These are phyloP conservation scores for Diaporthe destruens DNA, from an alignment of 2,329 filamentous ascomycete species.

Conservation along the genomic window DNA sequence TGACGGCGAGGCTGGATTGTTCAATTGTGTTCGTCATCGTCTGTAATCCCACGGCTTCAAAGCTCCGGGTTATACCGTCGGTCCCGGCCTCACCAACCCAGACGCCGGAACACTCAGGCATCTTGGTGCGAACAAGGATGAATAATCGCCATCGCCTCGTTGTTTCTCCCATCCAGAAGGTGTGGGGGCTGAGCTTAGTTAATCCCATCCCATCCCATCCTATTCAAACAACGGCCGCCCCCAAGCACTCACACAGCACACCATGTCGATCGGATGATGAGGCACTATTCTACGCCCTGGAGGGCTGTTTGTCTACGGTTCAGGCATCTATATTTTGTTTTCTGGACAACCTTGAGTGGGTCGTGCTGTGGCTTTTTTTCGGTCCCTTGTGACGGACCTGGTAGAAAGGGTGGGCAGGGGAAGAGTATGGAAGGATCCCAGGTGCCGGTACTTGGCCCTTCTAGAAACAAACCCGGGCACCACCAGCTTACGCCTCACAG, in stretches of 20 bases:
- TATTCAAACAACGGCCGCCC: neutral
- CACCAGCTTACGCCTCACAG: neutral
- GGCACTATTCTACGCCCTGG: slow-evolving; percentile 22
- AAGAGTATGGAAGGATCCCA: slow-evolving; percentile 2
- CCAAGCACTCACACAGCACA: neutral
- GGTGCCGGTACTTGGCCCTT: slow-evolving; percentile 26
- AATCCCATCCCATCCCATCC: slow-evolving; percentile 4
- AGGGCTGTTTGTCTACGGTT: slow-evolving; percentile 17
- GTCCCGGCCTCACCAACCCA: neutral
- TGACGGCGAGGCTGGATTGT: neutral
- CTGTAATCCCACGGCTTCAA: slow-evolving; percentile 7
- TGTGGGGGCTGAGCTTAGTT: slow-evolving; percentile 27
- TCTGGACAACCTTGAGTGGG: neutral
- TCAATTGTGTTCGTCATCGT: neutral
- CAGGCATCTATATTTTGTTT: slow-evolving; percentile 30
- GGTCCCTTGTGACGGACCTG: slow-evolving; percentile 1
- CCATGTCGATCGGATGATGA: slow-evolving; percentile 24
- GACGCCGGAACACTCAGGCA: neutral
- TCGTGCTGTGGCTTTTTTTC: slow-evolving; percentile 1
- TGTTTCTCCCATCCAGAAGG: neutral
- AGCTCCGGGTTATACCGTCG: neutral
- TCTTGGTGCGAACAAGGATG: neutral
- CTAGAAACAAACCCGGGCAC: slow-evolving; percentile 11
- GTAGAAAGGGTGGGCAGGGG: slow-evolving; percentile 18
- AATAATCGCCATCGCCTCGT: slow-evolving; percentile 6